phyloP scores from a whole-genome alignment of 73 alveolate genomes.

The Tetrahymena elliotti region DNA sequence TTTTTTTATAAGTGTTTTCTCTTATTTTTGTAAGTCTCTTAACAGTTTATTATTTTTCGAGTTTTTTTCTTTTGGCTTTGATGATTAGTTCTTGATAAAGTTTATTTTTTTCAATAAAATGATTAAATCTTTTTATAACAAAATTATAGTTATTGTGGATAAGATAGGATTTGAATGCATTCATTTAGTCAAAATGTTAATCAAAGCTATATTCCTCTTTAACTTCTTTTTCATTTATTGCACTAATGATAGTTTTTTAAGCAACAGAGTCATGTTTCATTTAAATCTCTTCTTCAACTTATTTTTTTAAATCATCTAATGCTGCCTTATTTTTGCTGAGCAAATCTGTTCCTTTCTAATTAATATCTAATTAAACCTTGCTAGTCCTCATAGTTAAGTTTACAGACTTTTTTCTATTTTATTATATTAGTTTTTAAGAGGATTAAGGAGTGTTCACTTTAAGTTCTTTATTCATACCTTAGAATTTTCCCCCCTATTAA shows the following conservation, averaged over 20 bases:
- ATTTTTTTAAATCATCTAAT: neutral
- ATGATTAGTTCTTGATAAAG: neutral
- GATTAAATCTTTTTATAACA: neutral
- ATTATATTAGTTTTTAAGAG: neutral
- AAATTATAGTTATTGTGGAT: neutral
- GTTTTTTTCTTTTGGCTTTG: neutral
- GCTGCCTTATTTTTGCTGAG: neutral
- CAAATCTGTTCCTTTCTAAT: neutral
- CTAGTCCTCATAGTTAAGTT: neutral
- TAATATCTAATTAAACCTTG: neutral
- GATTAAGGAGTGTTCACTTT: neutral
- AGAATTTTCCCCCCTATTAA: too few relatives aligned
- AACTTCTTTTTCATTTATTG: neutral
- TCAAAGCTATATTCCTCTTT: neutral
- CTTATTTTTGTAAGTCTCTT: too few relatives aligned
- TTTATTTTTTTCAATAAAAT: too few relatives aligned
- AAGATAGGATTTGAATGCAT: neutral
- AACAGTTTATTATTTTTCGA: neutral
- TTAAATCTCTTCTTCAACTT: neutral
- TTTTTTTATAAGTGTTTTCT: neutral
- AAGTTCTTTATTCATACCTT: neutral
- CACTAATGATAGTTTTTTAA: neutral
- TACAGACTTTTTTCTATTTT: neutral
- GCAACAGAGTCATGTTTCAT: neutral
- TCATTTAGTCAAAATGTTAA: neutral